Evolutionary conservation across 441 rosid genomes (phyloP).

Genomic region (Aleurites moluccanus): DNA sequence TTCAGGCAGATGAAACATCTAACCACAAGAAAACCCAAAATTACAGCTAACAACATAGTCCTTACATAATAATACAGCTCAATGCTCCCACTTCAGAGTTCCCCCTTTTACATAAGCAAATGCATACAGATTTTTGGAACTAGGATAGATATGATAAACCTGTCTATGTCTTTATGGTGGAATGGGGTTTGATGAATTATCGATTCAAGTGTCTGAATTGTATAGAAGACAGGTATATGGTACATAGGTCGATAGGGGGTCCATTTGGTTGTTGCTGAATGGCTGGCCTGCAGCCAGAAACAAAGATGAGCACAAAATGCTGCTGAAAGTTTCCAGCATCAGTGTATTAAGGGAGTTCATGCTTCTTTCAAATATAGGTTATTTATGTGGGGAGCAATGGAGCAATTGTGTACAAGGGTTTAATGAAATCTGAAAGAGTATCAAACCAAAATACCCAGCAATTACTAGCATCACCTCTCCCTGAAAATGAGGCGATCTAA

Average conservation of each 20-base stretch:
- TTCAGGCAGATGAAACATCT: neutral
- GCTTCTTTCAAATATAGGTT: neutral
- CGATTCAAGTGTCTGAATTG: neutral
- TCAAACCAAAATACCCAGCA: neutral
- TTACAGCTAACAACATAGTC: neutral
- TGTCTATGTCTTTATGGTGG: neutral
- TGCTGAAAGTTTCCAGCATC: neutral
- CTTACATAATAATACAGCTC: constrained; percentile 1
- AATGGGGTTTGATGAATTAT: neutral
- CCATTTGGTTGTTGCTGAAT: neutral
- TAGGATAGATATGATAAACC: neutral
- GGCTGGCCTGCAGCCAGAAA: neutral
- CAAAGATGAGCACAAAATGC: neutral
- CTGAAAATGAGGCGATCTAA: neutral
- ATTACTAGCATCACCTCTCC: neutral
- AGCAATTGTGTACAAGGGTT: neutral
- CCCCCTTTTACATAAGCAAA: neutral
- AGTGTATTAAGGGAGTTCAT: neutral
- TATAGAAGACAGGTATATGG: neutral
- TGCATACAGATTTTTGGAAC: neutral
- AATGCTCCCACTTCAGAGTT: neutral
- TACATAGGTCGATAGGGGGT: neutral
- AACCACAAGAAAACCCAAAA: neutral
- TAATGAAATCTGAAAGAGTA: neutral
- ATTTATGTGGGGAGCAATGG: neutral